Conservation (phyloP, 352 stramenopile genomes). For the Phytophthora sojae region DNA sequence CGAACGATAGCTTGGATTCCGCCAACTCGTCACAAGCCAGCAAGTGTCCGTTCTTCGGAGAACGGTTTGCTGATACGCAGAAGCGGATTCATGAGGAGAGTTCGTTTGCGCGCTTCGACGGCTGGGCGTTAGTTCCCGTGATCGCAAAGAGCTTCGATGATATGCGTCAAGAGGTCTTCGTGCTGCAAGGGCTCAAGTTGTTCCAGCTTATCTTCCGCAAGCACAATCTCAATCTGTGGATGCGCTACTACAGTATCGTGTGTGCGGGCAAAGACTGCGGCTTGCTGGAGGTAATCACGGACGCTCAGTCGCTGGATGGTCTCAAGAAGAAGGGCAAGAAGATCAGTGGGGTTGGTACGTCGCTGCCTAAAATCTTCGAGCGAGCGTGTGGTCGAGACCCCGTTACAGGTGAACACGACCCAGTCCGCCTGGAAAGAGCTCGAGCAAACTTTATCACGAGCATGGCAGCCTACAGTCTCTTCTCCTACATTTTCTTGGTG, state of each 20-base stretch:
- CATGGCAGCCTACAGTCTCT: slow-evolving; percentile 96
- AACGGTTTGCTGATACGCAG: slow-evolving; percentile 93
- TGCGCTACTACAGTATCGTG: slow-evolving; percentile 96
- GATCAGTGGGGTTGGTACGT: slow-evolving; percentile 31
- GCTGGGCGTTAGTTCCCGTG: slow-evolving; percentile 90
- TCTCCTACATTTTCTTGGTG: slow-evolving; percentile 97
- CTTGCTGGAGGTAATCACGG: slow-evolving; percentile 95
- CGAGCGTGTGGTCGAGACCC: slow-evolving; percentile 55
- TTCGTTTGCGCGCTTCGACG: slow-evolving; percentile 61
- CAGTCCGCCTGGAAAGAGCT: slow-evolving; percentile 65
- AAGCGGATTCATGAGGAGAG: slow-evolving; percentile 84
- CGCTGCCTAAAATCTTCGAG: slow-evolving; percentile 61
- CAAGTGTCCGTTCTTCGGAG: slow-evolving; percentile 62
- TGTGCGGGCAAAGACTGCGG: slow-evolving; percentile 93
- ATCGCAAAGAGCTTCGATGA: slow-evolving; percentile 99
- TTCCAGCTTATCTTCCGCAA: slow-evolving; percentile 95
- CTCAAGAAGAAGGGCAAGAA: slow-evolving; percentile 92
- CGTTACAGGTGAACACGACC: slow-evolving; percentile 47
- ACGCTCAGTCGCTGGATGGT: slow-evolving; percentile 96
- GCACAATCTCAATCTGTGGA: slow-evolving; percentile 89
- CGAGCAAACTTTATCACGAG: slow-evolving; percentile 95
- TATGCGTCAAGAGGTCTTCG: slow-evolving; percentile 96
- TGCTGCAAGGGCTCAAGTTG: slow-evolving; percentile 94
- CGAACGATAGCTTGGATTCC: slow-evolving; percentile 29
- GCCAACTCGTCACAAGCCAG: slow-evolving; percentile 16